A percentile compares a stretch with the other conserved stretches of the same genome.
Evolutionary conservation across 2,329 filamentous ascomycete species (phyloP).

Genomic region (Pseudogymnoascus sp.): DNA sequence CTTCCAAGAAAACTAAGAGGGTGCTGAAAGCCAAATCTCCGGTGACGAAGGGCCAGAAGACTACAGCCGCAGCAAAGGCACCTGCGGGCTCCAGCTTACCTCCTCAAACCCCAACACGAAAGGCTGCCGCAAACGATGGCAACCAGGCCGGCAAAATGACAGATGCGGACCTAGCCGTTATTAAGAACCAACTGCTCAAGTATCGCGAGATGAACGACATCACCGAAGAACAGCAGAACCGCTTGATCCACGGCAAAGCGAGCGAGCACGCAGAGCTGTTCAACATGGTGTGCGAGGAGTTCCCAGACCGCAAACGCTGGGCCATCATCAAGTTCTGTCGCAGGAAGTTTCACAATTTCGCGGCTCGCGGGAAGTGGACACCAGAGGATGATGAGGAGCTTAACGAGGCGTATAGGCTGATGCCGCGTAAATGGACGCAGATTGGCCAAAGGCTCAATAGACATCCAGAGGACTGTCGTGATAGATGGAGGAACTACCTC

Average conservation of each 20-base stretch:
- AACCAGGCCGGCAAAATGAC: background rate
- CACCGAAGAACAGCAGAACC: constrained; percentile 41
- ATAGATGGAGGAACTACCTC: constrained; percentile 63
- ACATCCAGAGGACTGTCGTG: constrained; percentile 56
- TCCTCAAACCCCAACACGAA: background rate
- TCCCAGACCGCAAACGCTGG: constrained; percentile 43
- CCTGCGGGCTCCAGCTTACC: background rate
- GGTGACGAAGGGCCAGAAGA: background rate
- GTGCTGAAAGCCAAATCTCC: background rate
- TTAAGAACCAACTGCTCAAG: constrained; percentile 29
- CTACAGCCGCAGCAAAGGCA: background rate
- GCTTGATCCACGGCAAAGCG: constrained; percentile 32
- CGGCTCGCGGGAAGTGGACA: constrained; percentile 52
- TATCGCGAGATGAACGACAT: constrained; percentile 39
- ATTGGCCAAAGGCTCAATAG: constrained; percentile 59
- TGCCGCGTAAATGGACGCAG: constrained; percentile 47
- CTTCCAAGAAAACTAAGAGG: background rate
- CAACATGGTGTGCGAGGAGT: constrained; percentile 39
- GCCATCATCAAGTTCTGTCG: constrained; percentile 51
- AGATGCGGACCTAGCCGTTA: constrained; percentile 11
- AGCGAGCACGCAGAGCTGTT: constrained; percentile 40
- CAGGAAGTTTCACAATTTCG: constrained; percentile 58
- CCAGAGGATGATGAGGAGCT: constrained; percentile 51
- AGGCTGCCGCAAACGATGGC: background rate
- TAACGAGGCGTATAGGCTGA: constrained; percentile 36